phyloP scores from a whole-genome alignment of 192 early-diverging fungal genomes.

The Podila clonocystis region DNA sequence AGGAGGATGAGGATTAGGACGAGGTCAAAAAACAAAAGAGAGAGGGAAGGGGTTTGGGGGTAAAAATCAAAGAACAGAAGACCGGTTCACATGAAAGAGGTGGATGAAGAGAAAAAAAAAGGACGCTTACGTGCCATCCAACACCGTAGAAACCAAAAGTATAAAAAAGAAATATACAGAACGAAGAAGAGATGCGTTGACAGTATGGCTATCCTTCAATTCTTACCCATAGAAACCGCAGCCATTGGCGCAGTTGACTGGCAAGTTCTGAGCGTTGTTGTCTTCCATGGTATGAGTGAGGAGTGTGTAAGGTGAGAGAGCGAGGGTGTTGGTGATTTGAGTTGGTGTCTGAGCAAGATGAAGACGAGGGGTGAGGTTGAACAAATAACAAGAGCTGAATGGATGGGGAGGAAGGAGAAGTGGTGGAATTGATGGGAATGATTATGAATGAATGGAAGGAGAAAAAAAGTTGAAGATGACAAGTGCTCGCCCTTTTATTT shows the following conservation, averaged over 20 bases:
- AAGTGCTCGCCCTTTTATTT: too few species aligned
- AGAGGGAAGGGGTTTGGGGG: too few species aligned
- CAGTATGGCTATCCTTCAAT: neutral
- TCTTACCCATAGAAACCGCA: slow-evolving; percentile 79
- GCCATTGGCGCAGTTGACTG: slow-evolving; percentile 71
- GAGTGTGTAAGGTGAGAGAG: neutral
- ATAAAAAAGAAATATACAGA: neutral
- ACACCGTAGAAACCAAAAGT: neutral
- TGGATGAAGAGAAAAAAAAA: too few species aligned
- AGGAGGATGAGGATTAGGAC: too few species aligned
- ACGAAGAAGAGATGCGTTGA: neutral
- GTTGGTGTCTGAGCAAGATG: neutral
- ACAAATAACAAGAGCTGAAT: neutral
- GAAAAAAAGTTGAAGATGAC: neutral
- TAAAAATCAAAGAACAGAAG: too few species aligned
- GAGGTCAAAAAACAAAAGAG: too few species aligned
- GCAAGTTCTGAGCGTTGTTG: slow-evolving; percentile 66
- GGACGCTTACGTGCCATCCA: neutral
- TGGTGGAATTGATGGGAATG: neutral
- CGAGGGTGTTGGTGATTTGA: neutral
- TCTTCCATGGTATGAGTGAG: slow-evolving; percentile 67
- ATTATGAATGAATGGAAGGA: neutral
- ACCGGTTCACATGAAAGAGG: too few species aligned
- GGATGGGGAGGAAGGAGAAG: neutral
- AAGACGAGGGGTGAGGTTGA: neutral